Base-by-base conservation (phyloP, 2,329 filamentous ascomycete species). In the Daldinia sp. region DNA sequence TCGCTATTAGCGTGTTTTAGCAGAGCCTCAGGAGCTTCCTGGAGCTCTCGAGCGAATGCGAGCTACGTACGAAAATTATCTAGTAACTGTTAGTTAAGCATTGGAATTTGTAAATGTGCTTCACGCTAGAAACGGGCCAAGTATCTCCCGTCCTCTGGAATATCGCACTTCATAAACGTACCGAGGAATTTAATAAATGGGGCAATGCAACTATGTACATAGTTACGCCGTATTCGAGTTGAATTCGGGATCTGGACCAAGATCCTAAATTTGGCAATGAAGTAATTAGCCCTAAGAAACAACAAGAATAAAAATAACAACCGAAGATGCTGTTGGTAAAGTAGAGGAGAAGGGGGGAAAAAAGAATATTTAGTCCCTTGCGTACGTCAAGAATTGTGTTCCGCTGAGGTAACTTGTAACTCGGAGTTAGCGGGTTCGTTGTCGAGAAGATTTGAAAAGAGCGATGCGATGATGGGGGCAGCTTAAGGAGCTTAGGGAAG, bases 1-100 rank as follows among this genome's bases (percentile, higher is more conserved):
- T 34, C 53, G 35, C 34, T 30, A 48, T 50, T 66, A 66, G 62
- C 39, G 52, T 27, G 51, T 48, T 51, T 64, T 48, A 58, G 58
- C 61, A 67, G 64, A 67, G 61, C 64, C 64, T 52, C 64, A 67
- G 61, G 45, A 30, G 10, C 21, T 43, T 5, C n/a, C n/a, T n/a
- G n/a, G n/a, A n/a, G n/a, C n/a, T n/a, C n/a, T n/a, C 23, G 17
- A 23, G 15, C 25, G 29, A 21, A 50, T 32, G 47, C 29, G 27
- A 50, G 15, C 10, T 27, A 29, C 47, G 34, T 49, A 49, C 13
- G 13, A 21, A 21, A 27, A 13, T 7, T 35, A 35, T 8, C 9
- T 35, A 35, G 15, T 11, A 25, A 21, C 11, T 15, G n/a, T 15
- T 13, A 23, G 41, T 13, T 45, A 45, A 45, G 29, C 11, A 45